phyloP scores from a whole-genome alignment of 306 rosid genomes.

The barrel medic (Medicago truncatula) region DNA sequence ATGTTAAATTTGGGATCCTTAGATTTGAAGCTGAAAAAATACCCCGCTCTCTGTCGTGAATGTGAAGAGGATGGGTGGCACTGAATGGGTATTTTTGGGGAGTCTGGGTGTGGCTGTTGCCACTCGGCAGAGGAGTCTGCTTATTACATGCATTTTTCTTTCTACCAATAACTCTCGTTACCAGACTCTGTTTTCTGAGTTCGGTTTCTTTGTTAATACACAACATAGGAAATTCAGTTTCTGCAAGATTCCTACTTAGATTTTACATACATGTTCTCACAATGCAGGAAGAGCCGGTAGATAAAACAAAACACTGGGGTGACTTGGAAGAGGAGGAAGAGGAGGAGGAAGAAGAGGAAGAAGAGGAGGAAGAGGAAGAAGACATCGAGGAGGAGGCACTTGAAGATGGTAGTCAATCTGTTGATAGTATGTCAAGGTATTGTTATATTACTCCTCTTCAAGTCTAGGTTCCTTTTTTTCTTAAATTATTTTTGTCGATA shows the following conservation, averaged over 20 bases:
- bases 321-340: slow-evolving; percentile 94
- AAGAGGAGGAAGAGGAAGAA: slow-evolving; percentile 83
- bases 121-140: not conserved
- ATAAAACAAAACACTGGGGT: slow-evolving; percentile 98
- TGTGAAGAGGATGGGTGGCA: not conserved
- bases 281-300: slow-evolving; percentile 95
- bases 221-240: not conserved
- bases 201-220: slow-evolving; percentile 4
- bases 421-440: slow-evolving; percentile 92
- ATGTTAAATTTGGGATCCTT: not conserved
- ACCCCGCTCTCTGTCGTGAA: not conserved
- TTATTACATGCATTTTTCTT: not conserved
- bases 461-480: not conserved
- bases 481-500: not conserved
- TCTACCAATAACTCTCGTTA: slow-evolving; percentile 6
- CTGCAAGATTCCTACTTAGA: slow-evolving; percentile 13
- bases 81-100: not conserved
- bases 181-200: not conserved
- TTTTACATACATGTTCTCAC: slow-evolving; percentile 32
- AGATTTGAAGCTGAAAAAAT: not conserved
- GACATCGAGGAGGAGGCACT: slow-evolving; percentile 81
- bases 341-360: slow-evolving; percentile 87
- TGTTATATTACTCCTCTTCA: not conserved
- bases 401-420: slow-evolving; percentile 88
- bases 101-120: slow-evolving; percentile 10